These are phyloP conservation scores for Entoloma clypeatum DNA, from an alignment of 1,284 basidiomycete genomes.

Conservation along the genomic window DNA sequence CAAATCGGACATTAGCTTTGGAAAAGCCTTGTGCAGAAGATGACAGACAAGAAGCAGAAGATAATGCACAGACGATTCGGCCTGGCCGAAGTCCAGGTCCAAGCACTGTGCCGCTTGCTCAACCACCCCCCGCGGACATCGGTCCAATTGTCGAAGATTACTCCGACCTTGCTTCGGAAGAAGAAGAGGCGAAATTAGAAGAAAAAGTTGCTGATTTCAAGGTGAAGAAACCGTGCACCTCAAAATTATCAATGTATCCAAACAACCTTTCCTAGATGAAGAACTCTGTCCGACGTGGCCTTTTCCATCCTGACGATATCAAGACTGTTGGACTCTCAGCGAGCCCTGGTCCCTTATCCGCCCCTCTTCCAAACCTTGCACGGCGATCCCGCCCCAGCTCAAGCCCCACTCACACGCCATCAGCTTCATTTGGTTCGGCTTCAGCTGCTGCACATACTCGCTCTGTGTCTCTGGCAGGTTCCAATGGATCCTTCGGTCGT, in stretches of 20 bases:
- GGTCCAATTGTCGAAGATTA: constrained; percentile 82
- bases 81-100: constrained; percentile 64
- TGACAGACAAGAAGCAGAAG: constrained; percentile 60
- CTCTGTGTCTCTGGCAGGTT: constrained; percentile 53
- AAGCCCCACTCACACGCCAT: constrained; percentile 30
- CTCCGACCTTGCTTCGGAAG: constrained; percentile 77
- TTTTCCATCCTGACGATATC: constrained; percentile 88
- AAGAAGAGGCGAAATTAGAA: constrained; percentile 67
- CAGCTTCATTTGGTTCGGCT: constrained; percentile 23
- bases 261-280: constrained; percentile 47
- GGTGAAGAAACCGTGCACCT: constrained; percentile 37
- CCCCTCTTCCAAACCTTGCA: constrained; percentile 52
- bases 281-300: constrained; percentile 63
- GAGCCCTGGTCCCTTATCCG: constrained; percentile 56
- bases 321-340: constrained; percentile 59
- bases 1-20: constrained; percentile 40
- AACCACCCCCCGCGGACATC: constrained; percentile 56
- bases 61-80: constrained; percentile 74
- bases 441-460: constrained; percentile 35
- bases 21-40: constrained; percentile 60
- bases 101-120: constrained; percentile 50
- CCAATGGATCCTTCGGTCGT: constrained; percentile 56
- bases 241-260: constrained; percentile 1
- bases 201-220: constrained; percentile 81
- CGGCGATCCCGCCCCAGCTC: constrained; percentile 49